Base-by-base conservation (phyloP, 345 rosid genomes). In the Corchorus capsularis region DNA sequence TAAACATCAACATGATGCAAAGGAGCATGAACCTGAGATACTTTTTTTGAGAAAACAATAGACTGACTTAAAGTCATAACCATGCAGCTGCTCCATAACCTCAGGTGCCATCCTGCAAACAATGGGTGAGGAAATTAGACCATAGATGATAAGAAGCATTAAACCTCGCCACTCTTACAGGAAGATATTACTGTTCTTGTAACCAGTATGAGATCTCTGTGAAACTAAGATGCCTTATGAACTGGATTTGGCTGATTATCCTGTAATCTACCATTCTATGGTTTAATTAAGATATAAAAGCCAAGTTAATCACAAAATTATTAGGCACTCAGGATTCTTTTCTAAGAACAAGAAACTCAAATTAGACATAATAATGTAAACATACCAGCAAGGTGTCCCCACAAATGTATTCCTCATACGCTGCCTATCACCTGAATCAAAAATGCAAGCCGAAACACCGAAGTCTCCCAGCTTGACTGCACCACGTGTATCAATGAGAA, bases 351-450 rank as follows among this genome's bases (percentile, higher is more conserved):
- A 53, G 2, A 14, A 55, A 70, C 10, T 46, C 15, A 39, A 47
- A 74, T 63, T 16, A 27, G 60, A 50, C n/a, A 27, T 19, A 10
- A 54, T 35, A 49, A 54, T 53, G 17, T n/a, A 45, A 82, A 41
- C 83, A 71, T 89, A 93, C 99, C 99, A 96, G 84, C 99, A 96
- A 79, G 98, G 99, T 75, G 99, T 96, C 27, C 99, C 99, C 75
- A 96, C 99, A 86, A 96, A 93, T 68, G 99, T 96, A 85, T 96
- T 96, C 87, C 99, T 90, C 85, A 88, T 85, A 45, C 99, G 94
- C 76, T 93, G 96, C 88, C 99, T 92, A 83, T 96, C 99, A 73
- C 99, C 98, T 49, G 98, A 93, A 85, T 93, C 98, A 82, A 93
- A 96, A 76, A 96, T 93, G 87, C 97, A 93, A 34, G 99, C 98